Evolutionary conservation across 495 filamentous ascomycete species (phyloP), one percentile per base, ranked within the genome.

Genomic region (Podospora conica): DNA sequence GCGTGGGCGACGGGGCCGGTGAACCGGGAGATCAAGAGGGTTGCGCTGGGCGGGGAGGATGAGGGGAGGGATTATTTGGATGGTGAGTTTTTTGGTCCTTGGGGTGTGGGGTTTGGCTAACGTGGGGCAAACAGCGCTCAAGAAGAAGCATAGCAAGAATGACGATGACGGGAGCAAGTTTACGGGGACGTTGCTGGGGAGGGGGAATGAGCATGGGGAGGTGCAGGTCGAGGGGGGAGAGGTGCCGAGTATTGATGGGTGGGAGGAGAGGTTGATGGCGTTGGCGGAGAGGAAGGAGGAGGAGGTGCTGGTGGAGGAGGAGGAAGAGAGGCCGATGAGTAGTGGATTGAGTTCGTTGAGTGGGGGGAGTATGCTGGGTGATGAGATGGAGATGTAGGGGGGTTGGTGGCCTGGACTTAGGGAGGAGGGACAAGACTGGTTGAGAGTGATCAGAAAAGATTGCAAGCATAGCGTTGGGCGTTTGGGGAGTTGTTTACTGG

Each of bases 131-230:
- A 18, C 65, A 83, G 84, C 85, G 3, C 79, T 96, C 64, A 95
- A 93, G 75, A 90, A 91, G 72, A 94, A 92, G 65, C 89, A 94
- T 74, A 91, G 85, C 75, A 93, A 93, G 71, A 90, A 86, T 4
- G 80, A 77, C 31, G 91, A 95, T 68, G 91, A 94, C 67, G 40
- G 40, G 18, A 86, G 88, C 10, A 85, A 92, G 67, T 96, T 88
- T 75, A 83, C 87, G 31, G 91, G 91, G 3, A 96, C 93, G 5
- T 81, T 92, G 0, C 76, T 97, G 11, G 93, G 93, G 3, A 87
- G 86, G 67, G 75, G 77, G 56, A 84, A 81, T 25, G 90, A 93
- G 64, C 87, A 88, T 48, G 85, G 86, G 69, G 82, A 85, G 3
- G 73, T 93, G 23, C 76, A 82, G 55, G 85, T 94, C 33, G 91